Conservation (phyloP, 2,329 filamentous ascomycete genomes). For the Ophiobolus disseminans region DNA sequence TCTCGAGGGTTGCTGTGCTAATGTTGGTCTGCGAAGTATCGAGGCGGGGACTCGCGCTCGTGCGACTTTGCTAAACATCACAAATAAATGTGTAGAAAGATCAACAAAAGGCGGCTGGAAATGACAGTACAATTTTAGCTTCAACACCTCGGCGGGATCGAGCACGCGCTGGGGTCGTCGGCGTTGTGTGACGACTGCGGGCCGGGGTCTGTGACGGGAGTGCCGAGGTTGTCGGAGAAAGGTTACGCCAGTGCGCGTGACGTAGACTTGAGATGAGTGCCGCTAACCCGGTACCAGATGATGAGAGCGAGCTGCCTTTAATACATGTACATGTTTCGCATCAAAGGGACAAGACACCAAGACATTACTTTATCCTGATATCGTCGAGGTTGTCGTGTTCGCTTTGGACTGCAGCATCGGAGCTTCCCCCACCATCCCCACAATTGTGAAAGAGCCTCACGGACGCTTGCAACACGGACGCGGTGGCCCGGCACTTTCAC, state of each 20-base stretch:
- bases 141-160: constrained; percentile 29
- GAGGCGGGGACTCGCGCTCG: constrained; percentile 48
- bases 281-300: constrained; percentile 15
- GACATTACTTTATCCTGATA: neutral
- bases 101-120: constrained; percentile 12
- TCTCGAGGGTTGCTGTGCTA: constrained; percentile 38
- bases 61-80: constrained; percentile 52
- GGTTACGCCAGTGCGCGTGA: constrained; percentile 13
- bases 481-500: constrained; percentile 7
- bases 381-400: neutral
- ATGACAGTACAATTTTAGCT: constrained; percentile 21
- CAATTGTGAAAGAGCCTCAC: neutral
- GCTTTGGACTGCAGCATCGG: neutral
- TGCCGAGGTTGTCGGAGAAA: constrained; percentile 25
- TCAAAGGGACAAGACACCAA: constrained; percentile 2
- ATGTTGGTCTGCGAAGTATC: constrained; percentile 44
- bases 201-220: constrained; percentile 19
- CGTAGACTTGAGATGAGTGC: constrained; percentile 7
- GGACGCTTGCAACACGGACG: constrained; percentile 9
- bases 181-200: constrained; percentile 18
- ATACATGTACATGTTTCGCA: neutral
- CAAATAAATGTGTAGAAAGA: constrained; percentile 20
- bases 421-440: constrained; percentile 13
- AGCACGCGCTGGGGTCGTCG: constrained; percentile 27
- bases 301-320: neutral